Conservation (phyloP, 331 rosid genomes). For the Saraca asoca region DNA sequence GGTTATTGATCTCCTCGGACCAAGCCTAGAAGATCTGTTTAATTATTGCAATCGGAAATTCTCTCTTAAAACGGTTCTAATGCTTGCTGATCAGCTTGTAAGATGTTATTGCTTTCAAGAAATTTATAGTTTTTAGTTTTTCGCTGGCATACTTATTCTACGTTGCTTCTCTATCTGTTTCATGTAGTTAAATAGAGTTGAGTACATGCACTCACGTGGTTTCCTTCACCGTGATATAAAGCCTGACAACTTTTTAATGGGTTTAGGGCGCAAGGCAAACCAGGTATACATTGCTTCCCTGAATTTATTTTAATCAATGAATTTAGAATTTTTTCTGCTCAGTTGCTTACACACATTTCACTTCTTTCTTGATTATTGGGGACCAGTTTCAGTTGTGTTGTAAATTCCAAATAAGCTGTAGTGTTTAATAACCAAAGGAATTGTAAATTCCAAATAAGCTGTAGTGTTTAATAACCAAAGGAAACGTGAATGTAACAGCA, state of each 20-base stretch:
- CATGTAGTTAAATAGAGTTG: constrained; percentile 87
- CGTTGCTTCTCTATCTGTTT: constrained; percentile 27
- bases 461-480: background rate
- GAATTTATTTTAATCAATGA: background rate
- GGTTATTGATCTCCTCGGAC: constrained; percentile 99
- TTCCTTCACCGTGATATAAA: constrained; percentile 99
- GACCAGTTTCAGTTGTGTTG: constrained; percentile 13
- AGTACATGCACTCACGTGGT: constrained; percentile 96
- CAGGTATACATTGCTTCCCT: constrained; percentile 58
- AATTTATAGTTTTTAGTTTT: constrained; percentile 12
- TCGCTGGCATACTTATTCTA: constrained; percentile 37
- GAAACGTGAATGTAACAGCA: background rate
- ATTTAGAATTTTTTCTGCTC: constrained; percentile 10
- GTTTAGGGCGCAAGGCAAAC: constrained; percentile 96
- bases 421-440: too few species aligned
- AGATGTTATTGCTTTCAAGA: constrained; percentile 37
- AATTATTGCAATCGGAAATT: constrained; percentile 92
- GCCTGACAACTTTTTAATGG: constrained; percentile 99
- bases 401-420: background rate
- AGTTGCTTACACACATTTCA: constrained; percentile 16
- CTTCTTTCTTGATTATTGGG: constrained; percentile 7
- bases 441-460: constrained; percentile 10
- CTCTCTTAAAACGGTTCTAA: constrained; percentile 87
- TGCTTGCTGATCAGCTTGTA: constrained; percentile 99
- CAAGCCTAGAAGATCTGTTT: constrained; percentile 95